Conservation (phyloP, 768 basidiomycete species). For the Lyophyllum atratum region DNA sequence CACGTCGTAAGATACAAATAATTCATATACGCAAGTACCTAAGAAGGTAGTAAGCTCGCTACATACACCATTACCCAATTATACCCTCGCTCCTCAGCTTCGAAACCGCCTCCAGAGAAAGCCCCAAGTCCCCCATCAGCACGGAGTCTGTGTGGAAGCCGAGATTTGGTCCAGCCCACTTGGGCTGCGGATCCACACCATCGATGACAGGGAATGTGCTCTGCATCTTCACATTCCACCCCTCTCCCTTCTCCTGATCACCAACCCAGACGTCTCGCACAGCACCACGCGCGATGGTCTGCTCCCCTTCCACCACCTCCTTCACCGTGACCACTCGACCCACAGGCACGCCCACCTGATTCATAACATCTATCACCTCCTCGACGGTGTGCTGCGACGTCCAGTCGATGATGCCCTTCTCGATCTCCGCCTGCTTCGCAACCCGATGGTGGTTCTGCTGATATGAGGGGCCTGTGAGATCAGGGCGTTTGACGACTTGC, state of each 20-base stretch:
- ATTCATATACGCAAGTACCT: neutral
- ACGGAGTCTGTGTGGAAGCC: slow-evolving; percentile 59
- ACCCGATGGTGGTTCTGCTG: slow-evolving; percentile 64
- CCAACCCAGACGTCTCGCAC: slow-evolving; percentile 60
- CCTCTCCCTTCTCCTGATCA: slow-evolving; percentile 27
- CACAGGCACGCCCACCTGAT: slow-evolving; percentile 58
- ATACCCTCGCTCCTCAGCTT: slow-evolving; percentile 41
- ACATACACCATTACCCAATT: slow-evolving; percentile 34
- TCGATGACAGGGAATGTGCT: slow-evolving; percentile 65
- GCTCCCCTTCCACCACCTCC: slow-evolving; percentile 62
- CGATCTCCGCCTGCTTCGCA: slow-evolving; percentile 63
- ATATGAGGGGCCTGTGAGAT: slow-evolving; percentile 58
- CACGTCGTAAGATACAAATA: neutral
- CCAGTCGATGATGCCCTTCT: slow-evolving; percentile 63
- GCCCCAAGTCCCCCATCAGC: slow-evolving; percentile 42
- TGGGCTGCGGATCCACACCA: slow-evolving; percentile 56
- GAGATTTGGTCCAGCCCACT: slow-evolving; percentile 72
- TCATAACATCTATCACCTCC: slow-evolving; percentile 54
- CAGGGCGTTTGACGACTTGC: slow-evolving; percentile 56
- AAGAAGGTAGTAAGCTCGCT: neutral
- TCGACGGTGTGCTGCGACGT: slow-evolving; percentile 50
- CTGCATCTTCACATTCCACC: slow-evolving; percentile 71
- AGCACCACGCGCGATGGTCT: slow-evolving; percentile 53
- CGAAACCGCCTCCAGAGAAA: slow-evolving; percentile 36
- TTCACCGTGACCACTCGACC: slow-evolving; percentile 64